Conservation (phyloP, 2,329 filamentous ascomycete species). For the Colletotrichum orbiculare region DNA sequence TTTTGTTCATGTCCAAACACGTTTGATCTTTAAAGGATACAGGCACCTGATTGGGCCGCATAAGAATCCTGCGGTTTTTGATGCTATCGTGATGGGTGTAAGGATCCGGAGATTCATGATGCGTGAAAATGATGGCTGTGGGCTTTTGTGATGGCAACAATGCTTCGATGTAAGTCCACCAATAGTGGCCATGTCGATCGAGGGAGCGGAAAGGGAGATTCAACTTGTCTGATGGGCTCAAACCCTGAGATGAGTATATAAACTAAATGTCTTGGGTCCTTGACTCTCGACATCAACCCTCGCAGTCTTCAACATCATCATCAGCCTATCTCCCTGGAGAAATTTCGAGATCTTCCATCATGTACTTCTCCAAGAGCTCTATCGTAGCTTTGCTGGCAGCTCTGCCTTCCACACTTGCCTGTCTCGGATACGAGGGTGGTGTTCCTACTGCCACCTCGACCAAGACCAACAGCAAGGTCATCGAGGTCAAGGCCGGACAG, state of each 20-base stretch:
- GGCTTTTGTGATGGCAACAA: not conserved
- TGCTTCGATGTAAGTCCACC: slow-evolving; percentile 9
- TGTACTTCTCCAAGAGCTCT: slow-evolving; percentile 16
- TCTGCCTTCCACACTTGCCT: slow-evolving; percentile 40
- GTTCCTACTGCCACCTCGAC: slow-evolving; percentile 43
- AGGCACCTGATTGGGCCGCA: slow-evolving; percentile 13
- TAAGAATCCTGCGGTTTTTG: not conserved
- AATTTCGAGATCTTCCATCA: not conserved
- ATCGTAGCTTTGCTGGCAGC: slow-evolving; percentile 25
- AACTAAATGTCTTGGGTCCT: too few relatives aligned
- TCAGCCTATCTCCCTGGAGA: too few relatives aligned
- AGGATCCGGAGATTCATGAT: slow-evolving; percentile 11
- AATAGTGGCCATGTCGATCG: not conserved
- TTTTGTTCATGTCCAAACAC: not conserved
- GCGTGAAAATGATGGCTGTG: too few relatives aligned
- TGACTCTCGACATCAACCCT: too few relatives aligned
- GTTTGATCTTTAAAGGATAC: not conserved
- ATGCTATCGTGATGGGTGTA: not conserved
- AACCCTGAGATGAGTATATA: too few relatives aligned
- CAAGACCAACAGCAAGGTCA: slow-evolving; percentile 45
- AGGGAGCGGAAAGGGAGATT: not conserved
- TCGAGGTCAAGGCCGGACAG: slow-evolving; percentile 45
- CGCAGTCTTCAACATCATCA: too few relatives aligned
- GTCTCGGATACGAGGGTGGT: slow-evolving; percentile 43
- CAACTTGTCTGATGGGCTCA: too few relatives aligned